Evolutionary conservation across 352 stramenopile genomes (phyloP).

Genomic region (Phytophthora colocasiae): DNA sequence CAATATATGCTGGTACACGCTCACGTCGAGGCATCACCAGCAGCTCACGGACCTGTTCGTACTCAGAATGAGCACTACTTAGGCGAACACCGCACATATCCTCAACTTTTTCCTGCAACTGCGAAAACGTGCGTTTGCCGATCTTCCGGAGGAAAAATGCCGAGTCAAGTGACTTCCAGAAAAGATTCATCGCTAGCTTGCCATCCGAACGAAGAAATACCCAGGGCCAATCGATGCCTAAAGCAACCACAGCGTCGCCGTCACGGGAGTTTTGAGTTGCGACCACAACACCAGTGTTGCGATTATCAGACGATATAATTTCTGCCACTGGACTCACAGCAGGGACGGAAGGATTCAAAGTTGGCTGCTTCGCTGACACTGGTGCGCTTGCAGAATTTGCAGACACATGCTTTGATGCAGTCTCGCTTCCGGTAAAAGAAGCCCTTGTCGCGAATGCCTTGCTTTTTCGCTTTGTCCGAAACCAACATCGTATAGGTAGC

Average conservation of each 20-base stretch:
- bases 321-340: background rate
- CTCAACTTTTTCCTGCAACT: slow-evolving; percentile 43
- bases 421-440: background rate
- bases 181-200: slow-evolving; percentile 87
- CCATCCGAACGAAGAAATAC: slow-evolving; percentile 80
- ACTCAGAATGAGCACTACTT: slow-evolving; percentile 40
- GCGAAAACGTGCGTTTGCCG: slow-evolving; percentile 43
- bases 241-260: slow-evolving; percentile 12
- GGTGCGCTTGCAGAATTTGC: slow-evolving; percentile 2
- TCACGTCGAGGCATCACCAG: slow-evolving; percentile 56
- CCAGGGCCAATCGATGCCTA: slow-evolving; percentile 82
- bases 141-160: slow-evolving; percentile 69
- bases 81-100: slow-evolving; percentile 48
- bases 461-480: slow-evolving; percentile 54
- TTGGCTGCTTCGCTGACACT: background rate
- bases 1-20: slow-evolving; percentile 48
- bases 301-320: background rate
- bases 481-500: slow-evolving; percentile 63
- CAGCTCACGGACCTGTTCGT: slow-evolving; percentile 44
- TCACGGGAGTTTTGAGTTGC: slow-evolving; percentile 1
- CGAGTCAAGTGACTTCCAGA: slow-evolving; percentile 77
- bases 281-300: background rate
- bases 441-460: slow-evolving; percentile 1
- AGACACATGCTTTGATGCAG: background rate
- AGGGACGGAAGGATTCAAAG: background rate